phyloP scores from a whole-genome alignment of 352 stramenopile species.

The Plasmopara viticola region DNA sequence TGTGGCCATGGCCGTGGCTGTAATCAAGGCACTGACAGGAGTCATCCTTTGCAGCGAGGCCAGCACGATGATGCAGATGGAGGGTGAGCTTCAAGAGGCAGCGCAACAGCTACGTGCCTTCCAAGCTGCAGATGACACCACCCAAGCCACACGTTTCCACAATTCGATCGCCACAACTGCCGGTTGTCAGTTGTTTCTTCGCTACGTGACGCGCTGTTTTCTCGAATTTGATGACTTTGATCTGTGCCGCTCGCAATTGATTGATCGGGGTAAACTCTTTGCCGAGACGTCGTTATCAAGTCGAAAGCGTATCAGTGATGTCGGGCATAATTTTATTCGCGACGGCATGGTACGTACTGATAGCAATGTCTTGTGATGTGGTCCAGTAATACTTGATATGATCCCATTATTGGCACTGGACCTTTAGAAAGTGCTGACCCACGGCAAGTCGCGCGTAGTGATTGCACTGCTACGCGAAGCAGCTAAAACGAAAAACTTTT shows the following conservation, averaged over 20 bases:
- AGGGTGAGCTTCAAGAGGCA: slow-evolving; percentile 88
- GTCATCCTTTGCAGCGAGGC: slow-evolving; percentile 87
- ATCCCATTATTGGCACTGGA: slow-evolving; percentile 1
- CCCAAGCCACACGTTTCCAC: slow-evolving; percentile 46
- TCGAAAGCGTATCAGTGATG: slow-evolving; percentile 88
- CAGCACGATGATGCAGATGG: slow-evolving; percentile 95
- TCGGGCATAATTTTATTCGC: slow-evolving; percentile 92
- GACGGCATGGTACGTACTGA: slow-evolving; percentile 75
- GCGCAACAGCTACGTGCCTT: slow-evolving; percentile 61
- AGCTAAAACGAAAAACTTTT: slow-evolving; percentile 91
- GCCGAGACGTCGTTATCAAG: slow-evolving; percentile 89
- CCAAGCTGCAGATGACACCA: slow-evolving; percentile 34
- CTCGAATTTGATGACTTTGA: slow-evolving; percentile 91
- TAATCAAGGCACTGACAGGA: slow-evolving; percentile 91
- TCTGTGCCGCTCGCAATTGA: slow-evolving; percentile 84
- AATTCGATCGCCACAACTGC: slow-evolving; percentile 88
- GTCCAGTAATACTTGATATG: no score
- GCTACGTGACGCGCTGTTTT: slow-evolving; percentile 90
- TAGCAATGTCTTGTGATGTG: neutral
- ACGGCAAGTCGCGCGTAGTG: slow-evolving; percentile 91
- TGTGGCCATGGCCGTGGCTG: slow-evolving; percentile 87
- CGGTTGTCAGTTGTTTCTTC: slow-evolving; percentile 91
- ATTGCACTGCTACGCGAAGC: slow-evolving; percentile 87
- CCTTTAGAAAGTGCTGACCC: slow-evolving; percentile 85
- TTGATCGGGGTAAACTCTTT: slow-evolving; percentile 91